phyloP scores from a whole-genome alignment of 2,329 filamentous ascomycete genomes.

The Neobulgaria alba region DNA sequence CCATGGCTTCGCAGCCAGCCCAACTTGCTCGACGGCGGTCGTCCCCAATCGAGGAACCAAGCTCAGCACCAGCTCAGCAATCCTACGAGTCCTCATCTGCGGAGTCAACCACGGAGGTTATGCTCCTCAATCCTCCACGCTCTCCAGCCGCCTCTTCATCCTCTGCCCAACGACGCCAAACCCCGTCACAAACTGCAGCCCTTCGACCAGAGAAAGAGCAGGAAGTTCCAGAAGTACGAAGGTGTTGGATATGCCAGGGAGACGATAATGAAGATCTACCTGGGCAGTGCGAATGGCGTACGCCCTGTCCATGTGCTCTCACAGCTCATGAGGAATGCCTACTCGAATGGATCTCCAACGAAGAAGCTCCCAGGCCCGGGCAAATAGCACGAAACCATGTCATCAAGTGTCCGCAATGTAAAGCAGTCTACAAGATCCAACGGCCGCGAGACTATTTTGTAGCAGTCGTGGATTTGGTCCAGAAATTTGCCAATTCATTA shows the following conservation, averaged over 20 bases:
- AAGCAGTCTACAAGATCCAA: constrained; percentile 66
- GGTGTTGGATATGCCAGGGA: constrained; percentile 57
- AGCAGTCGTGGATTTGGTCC: constrained; percentile 15
- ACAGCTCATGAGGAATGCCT: constrained; percentile 86
- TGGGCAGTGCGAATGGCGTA: constrained; percentile 58
- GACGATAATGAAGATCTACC: constrained; percentile 42
- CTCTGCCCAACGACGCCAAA: too few species aligned
- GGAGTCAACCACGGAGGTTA: too few species aligned
- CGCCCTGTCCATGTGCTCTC: constrained; percentile 83
- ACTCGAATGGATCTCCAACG: constrained; percentile 86
- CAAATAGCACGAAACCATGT: constrained; percentile 45
- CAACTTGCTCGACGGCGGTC: not conserved
- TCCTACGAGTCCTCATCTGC: not conserved
- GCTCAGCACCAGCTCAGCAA: not conserved
- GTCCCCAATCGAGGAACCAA: too few species aligned
- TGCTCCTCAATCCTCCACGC: too few species aligned
- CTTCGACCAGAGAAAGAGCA: too few species aligned
- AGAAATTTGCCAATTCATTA: constrained; percentile 14
- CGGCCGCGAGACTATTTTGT: constrained; percentile 69
- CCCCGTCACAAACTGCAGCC: too few species aligned
- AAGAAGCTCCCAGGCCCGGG: constrained; percentile 55
- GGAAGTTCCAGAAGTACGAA: constrained; percentile 30
- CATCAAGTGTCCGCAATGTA: constrained; percentile 84
- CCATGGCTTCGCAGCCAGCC: not conserved
- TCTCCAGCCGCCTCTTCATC: too few species aligned